Evolutionary conservation across 2,329 filamentous ascomycete species (phyloP).

Genomic region (Aphanocladium album): DNA sequence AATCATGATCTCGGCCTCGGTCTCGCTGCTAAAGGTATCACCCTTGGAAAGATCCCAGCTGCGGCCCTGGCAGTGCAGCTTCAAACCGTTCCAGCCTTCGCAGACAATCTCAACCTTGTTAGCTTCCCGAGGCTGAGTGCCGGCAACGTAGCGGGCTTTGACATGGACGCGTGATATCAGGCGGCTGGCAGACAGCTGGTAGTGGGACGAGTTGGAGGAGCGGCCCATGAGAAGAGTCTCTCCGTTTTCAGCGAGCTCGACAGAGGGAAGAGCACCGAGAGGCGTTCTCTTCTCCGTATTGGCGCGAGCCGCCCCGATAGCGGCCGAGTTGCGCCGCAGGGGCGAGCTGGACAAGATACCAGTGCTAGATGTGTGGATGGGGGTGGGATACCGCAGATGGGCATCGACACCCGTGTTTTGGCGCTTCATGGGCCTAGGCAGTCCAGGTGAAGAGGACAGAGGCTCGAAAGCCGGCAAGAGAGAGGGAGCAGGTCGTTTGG

Average conservation of each 20-base stretch:
- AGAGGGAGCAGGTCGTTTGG: constrained; percentile 60
- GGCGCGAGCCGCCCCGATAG: constrained; percentile 51
- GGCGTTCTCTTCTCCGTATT: constrained; percentile 65
- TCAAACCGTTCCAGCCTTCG: constrained; percentile 92
- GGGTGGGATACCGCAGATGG: constrained; percentile 78
- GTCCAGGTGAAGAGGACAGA: constrained; percentile 68
- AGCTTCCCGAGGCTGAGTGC: constrained; percentile 60
- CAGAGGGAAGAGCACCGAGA: constrained; percentile 73
- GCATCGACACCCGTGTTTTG: constrained; percentile 45
- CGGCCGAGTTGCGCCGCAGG: constrained; percentile 47
- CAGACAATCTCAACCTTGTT: constrained; percentile 85
- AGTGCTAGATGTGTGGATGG: constrained; percentile 88
- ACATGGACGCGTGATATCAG: constrained; percentile 92
- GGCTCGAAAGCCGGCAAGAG: constrained; percentile 77
- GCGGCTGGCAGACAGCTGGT: constrained; percentile 86
- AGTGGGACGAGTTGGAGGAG: constrained; percentile 92
- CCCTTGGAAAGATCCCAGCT: constrained; percentile 83
- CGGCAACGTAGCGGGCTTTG: constrained; percentile 75
- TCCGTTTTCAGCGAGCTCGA: constrained; percentile 76
- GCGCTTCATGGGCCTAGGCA: constrained; percentile 65
- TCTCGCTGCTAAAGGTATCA: constrained; percentile 85
- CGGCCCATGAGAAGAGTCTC: constrained; percentile 82
- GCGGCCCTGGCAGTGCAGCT: constrained; percentile 83
- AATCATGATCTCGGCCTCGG: constrained; percentile 86
- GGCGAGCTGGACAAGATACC: constrained; percentile 87